Evolutionary conservation across 2,329 filamentous ascomycete species (phyloP).

Genomic region (Grosmannia huntii): DNA sequence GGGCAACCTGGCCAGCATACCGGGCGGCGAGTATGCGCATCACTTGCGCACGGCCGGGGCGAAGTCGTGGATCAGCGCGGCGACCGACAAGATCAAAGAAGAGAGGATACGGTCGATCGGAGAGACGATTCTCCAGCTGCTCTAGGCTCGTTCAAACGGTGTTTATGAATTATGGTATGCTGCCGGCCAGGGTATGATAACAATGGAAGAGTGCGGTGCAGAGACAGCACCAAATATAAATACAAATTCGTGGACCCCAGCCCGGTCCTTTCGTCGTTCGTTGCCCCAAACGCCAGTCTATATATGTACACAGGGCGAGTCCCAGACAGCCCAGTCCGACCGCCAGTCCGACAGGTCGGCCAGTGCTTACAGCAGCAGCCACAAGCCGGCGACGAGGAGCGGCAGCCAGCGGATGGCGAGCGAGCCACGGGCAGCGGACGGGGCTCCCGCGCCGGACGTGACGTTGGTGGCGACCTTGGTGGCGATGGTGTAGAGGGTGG

Average conservation of each 20-base stretch:
- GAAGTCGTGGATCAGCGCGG: constrained; percentile 21
- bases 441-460: constrained; percentile 18
- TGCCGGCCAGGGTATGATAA: background rate
- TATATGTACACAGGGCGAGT: background rate
- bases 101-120: constrained; percentile 26
- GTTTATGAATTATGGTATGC: background rate
- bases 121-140: constrained; percentile 2
- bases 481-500: constrained; percentile 60
- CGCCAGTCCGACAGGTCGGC: too few relatives aligned
- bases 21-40: constrained; percentile 24
- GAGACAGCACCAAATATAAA: background rate
- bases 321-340: background rate
- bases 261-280: background rate
- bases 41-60: constrained; percentile 16
- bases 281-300: constrained; percentile 1
- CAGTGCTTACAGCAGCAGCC: constrained; percentile 22
- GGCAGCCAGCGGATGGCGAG: constrained; percentile 17
- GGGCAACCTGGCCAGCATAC: constrained; percentile 49
- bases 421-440: constrained; percentile 15
- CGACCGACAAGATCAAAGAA: constrained; percentile 31
- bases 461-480: constrained; percentile 24
- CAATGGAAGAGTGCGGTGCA: background rate
- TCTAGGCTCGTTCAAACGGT: background rate
- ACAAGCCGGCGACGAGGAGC: constrained; percentile 24
- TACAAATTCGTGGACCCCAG: background rate